phyloP scores from a whole-genome alignment of 1,139 yeast species.

The Arxiozyma bovina region DNA sequence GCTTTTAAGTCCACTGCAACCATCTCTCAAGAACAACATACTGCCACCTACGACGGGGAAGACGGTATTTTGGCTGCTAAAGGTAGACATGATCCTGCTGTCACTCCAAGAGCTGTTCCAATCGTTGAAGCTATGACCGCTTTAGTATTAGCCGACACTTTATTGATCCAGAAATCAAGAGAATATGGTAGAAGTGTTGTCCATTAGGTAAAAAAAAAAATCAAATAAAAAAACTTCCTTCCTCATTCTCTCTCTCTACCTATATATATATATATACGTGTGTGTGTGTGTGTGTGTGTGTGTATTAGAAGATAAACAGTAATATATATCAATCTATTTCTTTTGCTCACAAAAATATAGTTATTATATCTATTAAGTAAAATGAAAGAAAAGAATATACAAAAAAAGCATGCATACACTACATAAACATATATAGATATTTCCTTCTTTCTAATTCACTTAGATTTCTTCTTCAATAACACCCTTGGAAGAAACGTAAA shows the following conservation, averaged over 20 bases:
- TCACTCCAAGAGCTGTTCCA: constrained; percentile 96
- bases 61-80: constrained; percentile 85
- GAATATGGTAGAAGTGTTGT: constrained; percentile 35
- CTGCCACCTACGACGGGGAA: constrained; percentile 80
- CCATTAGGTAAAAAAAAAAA: constrained; percentile 7
- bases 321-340: too few species aligned
- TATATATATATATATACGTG: too few species aligned
- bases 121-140: constrained; percentile 98
- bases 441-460: constrained; percentile 34
- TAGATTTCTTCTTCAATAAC: constrained; percentile 47
- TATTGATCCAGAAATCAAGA: constrained; percentile 79
- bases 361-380: too few species aligned
- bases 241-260: too few species aligned
- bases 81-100: constrained; percentile 98
- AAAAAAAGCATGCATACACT: not conserved
- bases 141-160: constrained; percentile 77
- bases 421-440: too few species aligned
- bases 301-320: too few species aligned
- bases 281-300: too few species aligned
- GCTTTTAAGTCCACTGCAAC: constrained; percentile 99
- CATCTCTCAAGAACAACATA: constrained; percentile 82
- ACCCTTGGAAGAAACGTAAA: constrained; percentile 97
- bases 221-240: too few species aligned
- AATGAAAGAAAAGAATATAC: not conserved
- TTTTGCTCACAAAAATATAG: too few species aligned